These are phyloP conservation scores for Cutaneotrichosporon mucoides DNA, from an alignment of 1,284 basidiomycete species.

Conservation along the genomic window DNA sequence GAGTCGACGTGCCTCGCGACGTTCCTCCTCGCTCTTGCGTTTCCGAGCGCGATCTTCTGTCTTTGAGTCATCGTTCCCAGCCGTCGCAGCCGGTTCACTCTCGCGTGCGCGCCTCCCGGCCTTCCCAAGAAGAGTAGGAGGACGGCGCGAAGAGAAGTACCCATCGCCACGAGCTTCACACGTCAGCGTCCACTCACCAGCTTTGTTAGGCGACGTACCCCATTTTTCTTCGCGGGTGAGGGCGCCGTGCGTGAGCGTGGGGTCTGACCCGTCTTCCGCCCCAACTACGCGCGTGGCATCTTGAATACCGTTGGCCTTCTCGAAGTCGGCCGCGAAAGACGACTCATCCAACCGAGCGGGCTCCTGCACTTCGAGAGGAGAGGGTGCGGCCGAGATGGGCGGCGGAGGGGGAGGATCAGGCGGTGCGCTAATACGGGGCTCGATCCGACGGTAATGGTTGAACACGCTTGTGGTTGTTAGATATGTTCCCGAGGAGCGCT, in stretches of 20 bases:
- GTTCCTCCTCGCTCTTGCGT: slow-evolving; percentile 5
- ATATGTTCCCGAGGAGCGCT: neutral
- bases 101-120: neutral
- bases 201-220: slow-evolving; percentile 28
- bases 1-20: neutral
- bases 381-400: no score
- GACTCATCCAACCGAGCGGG: slow-evolving; percentile 24
- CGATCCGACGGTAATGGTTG: slow-evolving; percentile 78
- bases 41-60: neutral
- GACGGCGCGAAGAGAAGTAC: slow-evolving; percentile 50
- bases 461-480: slow-evolving; percentile 61
- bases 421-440: slow-evolving; percentile 51
- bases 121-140: slow-evolving; percentile 45
- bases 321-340: slow-evolving; percentile 21
- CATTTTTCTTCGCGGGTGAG: slow-evolving; percentile 37
- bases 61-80: neutral
- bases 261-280: slow-evolving; percentile 33
- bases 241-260: slow-evolving; percentile 36
- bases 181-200: slow-evolving; percentile 38
- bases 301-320: slow-evolving; percentile 21
- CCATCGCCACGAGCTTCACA: slow-evolving; percentile 32
- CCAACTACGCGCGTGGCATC: slow-evolving; percentile 30
- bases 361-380: slow-evolving; percentile 1
- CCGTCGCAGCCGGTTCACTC: neutral
- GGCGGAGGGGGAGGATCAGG: slow-evolving; percentile 49